A percentile compares a stretch with the other conserved stretches of the same genome.
phyloP scores from a whole-genome alignment of 345 rosid genomes.

The Camelina neglecta region DNA sequence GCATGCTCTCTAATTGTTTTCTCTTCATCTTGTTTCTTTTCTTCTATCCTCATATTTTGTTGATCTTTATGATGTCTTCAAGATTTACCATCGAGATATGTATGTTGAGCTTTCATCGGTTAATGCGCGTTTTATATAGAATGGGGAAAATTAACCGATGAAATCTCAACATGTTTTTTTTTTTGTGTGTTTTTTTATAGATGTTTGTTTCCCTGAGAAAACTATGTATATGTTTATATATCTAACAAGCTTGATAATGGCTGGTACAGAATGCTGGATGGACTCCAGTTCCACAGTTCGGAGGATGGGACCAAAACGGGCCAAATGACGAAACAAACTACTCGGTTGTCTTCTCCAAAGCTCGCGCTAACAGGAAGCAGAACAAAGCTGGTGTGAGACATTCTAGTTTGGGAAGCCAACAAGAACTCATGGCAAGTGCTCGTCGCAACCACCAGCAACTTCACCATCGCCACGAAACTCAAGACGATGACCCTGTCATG shows the following conservation, averaged over 20 bases:
- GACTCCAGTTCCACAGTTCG: conserved; percentile 76
- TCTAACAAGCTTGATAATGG: conserved; percentile 15
- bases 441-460: conserved; percentile 41
- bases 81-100: conserved; percentile 11
- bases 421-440: conserved; percentile 48
- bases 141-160: conserved; percentile 44
- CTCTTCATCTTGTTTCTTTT: background rate
- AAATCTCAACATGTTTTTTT: conserved; percentile 13
- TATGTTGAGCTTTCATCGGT: conserved; percentile 40
- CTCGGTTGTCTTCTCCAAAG: conserved; percentile 65
- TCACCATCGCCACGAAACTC: conserved; percentile 33
- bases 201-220: conserved; percentile 3
- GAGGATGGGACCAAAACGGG: conserved; percentile 71
- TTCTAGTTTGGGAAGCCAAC: conserved; percentile 60
- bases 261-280: conserved; percentile 49
- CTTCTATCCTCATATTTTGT: background rate
- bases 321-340: conserved; percentile 55
- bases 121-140: conserved; percentile 35
- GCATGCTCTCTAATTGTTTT: conserved; percentile 25
- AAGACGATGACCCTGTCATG: conserved; percentile 56
- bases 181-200: background rate
- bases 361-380: conserved; percentile 76
- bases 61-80: background rate
- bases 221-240: background rate
- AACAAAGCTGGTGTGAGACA: conserved; percentile 52